Evolutionary conservation across 768 basidiomycete genomes (phyloP), one percentile per base, ranked within the genome.

Genomic region (Galerina sulciceps): DNA sequence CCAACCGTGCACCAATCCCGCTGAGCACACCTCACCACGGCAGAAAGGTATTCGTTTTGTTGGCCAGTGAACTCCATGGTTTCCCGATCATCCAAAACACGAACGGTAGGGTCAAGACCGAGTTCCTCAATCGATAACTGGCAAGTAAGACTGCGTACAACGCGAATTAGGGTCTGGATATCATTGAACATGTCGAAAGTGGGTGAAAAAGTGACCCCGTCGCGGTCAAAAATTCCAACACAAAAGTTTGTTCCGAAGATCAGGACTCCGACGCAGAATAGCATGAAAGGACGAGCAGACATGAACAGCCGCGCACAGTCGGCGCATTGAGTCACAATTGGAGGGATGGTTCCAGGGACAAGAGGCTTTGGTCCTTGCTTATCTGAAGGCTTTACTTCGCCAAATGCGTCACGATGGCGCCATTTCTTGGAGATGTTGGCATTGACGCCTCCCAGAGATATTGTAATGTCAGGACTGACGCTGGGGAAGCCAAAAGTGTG

Each of bases 1-100:
- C 55, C 55, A 48, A 56, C 26, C 1, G 55, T 56, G 20, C 36
- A 56, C 45, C 34, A 48, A 10, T 22, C 15, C 14, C 55, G 45
- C 18, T n/a, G n/a, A 20, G 10, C 17, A 35, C 10, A 6, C 6
- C 42, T 15, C 10, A 45, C 26, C 3, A 43, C 11, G 10, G 23
- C 17, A 10, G 43, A 55, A 2, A 17, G 53, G 18, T 44, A 55
- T 14, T 15, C 17, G 23, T 9, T 17, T 6, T 44, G 17, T n/a
- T n/a, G n/a, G n/a, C n/a, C n/a, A n/a, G n/a, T n/a, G n/a, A n/a
- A n/a, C n/a, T n/a, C n/a, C n/a, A n/a, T n/a, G n/a, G n/a, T n/a
- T n/a, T n/a, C n/a, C n/a, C n/a, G n/a, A n/a, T n/a, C n/a, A n/a
- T n/a, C n/a, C 44, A 45, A 14, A 8, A 43, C 22, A 14, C 4